Evolutionary conservation across 768 basidiomycete species (phyloP), one percentile per base, ranked within the genome.

Genomic region (Rhodotorula paludigena): DNA sequence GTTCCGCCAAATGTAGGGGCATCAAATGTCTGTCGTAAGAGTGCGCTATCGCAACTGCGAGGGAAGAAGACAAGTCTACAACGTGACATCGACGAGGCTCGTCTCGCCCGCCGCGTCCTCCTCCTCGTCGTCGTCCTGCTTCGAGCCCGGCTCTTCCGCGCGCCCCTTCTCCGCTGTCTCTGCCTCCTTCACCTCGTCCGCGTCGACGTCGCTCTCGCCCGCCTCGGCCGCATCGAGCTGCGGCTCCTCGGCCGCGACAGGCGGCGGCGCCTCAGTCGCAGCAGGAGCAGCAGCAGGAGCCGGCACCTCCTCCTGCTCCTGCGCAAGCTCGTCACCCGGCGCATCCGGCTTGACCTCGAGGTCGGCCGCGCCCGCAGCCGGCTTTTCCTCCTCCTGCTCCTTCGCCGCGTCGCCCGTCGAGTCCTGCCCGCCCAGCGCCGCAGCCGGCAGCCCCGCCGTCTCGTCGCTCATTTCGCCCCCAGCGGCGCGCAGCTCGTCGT

Each of bases 61-160:
- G 28, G 1, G 4, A 9, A 2, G 14, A 15, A 5, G 21, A 10
- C 12, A 3, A 18, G 30, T 8, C 38, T 44, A 67, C 23, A 67
- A 35, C 25, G 45, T 42, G 30, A 67, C 53, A 12, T 67, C 66
- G 28, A 67, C 66, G 20, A 67, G 57, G 18, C 48, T 57, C 48
- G 61, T 28, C 35, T 63, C 54, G 8, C 35, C 61, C 7, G 33
- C 56, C 36, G 44, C 41, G 41, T n/a, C 55, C 36, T 57, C 48
- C 21, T 38, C 48, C 25, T 28, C 60, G 4, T 38, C 38, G 15
- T 42, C 56, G 3, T 38, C 60, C 28, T 33, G 9, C 41, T 62
- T n/a, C 11, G 18, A 28, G 5, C 45, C 45, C 35, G 48, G 45
- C n/a, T 5, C 62, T 2, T 52, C 48, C 33, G 30, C 30, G 6